Base-by-base conservation (phyloP, 2,329 filamentous ascomycete genomes). In the Cryphonectria carpinicola region DNA sequence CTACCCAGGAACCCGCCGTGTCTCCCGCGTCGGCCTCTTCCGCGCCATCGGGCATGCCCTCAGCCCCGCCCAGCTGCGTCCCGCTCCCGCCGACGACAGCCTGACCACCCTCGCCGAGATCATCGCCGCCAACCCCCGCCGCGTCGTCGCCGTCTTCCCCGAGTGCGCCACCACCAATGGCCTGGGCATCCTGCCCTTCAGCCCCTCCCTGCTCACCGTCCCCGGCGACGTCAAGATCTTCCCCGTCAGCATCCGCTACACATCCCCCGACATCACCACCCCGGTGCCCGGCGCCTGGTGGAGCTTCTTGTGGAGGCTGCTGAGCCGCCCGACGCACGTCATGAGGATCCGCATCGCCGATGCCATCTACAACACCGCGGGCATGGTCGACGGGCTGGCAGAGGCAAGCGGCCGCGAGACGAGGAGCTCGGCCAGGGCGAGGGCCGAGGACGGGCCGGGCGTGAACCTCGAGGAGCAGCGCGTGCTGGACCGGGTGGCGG, bases 81-180 rank as follows among this genome's bases (percentile, higher is more conserved):
- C 67, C 46, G 73, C 80, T 8, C 84, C 82, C 61, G 81, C 84
- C 35, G 75, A 82, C 0, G 84, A 88, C 2, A 81, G 85, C 0
- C 82, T 93, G 46, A 88, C 90, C 37, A 88, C 90, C 72, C 78
- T 95, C 61, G 82, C 84, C 32, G 84, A 87, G 1, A 85, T 98
- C 5, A 79, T 94, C 14, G 81, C 84, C 43, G 84, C 87, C 70
- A 88, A 97, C 78, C 94, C 94, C 0, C 86, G 88, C 70, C 90
- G 94, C 62, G 88, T 93, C 71, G 88, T 98, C 73, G 94, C 91
- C 73, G 89, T 97, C 1, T 98, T 98, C 79, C 95, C 96, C 17
- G 96, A 99, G 82, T 95, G 92, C 81, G 96, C 92, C 5, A 97
- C 96, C 0, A 97, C 94, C 61, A 99, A 99, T 78, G 95, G 95